A percentile compares a stretch with the other conserved stretches of the same genome.
Conservation (phyloP, 495 filamentous ascomycete genomes). For the Penicillium pancosmium region DNA sequence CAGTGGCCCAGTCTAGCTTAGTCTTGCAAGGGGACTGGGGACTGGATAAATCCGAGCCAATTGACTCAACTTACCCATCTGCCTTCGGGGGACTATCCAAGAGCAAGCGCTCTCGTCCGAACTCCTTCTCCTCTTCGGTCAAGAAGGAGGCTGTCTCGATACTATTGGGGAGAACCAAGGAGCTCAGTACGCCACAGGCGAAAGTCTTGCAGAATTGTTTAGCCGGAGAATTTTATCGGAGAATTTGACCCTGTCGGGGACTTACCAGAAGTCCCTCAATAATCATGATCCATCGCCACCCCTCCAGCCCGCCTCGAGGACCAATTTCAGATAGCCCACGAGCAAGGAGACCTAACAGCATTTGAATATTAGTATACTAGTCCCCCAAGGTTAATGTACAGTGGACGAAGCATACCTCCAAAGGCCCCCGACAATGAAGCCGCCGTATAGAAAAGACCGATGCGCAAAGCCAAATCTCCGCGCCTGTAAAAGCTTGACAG, state of each 20-base stretch:
- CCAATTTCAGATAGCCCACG: constrained; percentile 69
- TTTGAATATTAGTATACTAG: background rate
- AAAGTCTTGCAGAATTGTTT: constrained; percentile 40
- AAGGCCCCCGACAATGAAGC: constrained; percentile 73
- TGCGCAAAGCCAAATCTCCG: constrained; percentile 69
- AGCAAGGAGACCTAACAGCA: constrained; percentile 58
- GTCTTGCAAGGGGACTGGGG: too few species aligned
- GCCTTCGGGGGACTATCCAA: constrained; percentile 40
- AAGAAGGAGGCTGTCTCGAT: constrained; percentile 54
- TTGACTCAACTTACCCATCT: constrained; percentile 29
- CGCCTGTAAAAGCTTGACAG: constrained; percentile 74
- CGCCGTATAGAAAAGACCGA: constrained; percentile 75
- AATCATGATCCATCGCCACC: constrained; percentile 68
- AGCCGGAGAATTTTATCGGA: background rate
- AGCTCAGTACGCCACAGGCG: constrained; percentile 50
- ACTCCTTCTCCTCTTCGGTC: constrained; percentile 51
- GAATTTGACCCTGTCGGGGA: background rate
- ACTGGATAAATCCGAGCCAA: constrained; percentile 7
- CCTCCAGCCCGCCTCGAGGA: constrained; percentile 46
- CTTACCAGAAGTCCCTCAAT: constrained; percentile 62
- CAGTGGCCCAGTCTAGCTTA: too few species aligned
- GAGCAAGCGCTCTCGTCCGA: constrained; percentile 40
- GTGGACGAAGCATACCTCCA: constrained; percentile 46
- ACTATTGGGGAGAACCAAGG: constrained; percentile 59
- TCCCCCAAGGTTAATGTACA: background rate